These are phyloP conservation scores for Thermoascus crustaceus DNA, from an alignment of 2,329 filamentous ascomycete genomes.

Conservation along the genomic window DNA sequence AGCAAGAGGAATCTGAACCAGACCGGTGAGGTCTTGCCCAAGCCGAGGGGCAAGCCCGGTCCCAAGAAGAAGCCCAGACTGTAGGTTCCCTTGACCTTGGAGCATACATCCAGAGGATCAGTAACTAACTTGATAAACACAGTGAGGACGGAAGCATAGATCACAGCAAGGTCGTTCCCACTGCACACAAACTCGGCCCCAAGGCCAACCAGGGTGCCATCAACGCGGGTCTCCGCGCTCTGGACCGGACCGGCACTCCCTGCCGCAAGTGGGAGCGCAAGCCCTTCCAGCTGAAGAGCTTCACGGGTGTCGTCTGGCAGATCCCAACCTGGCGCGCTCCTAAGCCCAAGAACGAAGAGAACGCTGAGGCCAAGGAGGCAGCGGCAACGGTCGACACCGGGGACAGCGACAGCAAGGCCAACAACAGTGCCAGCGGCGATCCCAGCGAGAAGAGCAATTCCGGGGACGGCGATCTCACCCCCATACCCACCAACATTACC, in stretches of 20 bases:
- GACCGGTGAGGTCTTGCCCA: slow-evolving; percentile 54
- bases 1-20: slow-evolving; percentile 50
- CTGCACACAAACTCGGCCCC: slow-evolving; percentile 76
- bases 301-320: slow-evolving; percentile 79
- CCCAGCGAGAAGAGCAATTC: slow-evolving; percentile 54
- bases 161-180: slow-evolving; percentile 26
- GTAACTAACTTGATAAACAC: slow-evolving; percentile 7
- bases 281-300: slow-evolving; percentile 77
- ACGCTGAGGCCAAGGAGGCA: slow-evolving; percentile 54
- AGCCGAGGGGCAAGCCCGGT: slow-evolving; percentile 75
- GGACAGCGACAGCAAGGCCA: slow-evolving; percentile 50
- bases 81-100: slow-evolving; percentile 50
- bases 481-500: slow-evolving; percentile 37
- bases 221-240: slow-evolving; percentile 87
- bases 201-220: slow-evolving; percentile 97
- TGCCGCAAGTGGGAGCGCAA: slow-evolving; percentile 87
- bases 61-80: slow-evolving; percentile 93
- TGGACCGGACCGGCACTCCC: slow-evolving; percentile 84
- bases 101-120: not conserved
- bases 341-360: slow-evolving; percentile 34
- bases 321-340: slow-evolving; percentile 70
- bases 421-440: slow-evolving; percentile 50
- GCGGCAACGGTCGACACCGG: slow-evolving; percentile 48
- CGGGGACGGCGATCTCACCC: slow-evolving; percentile 41
- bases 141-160: slow-evolving; percentile 47